Percentiles rank a stretch among this genome's conserved stretches.
These are phyloP conservation scores for Globisporangium polare DNA, from an alignment of 352 stramenopile genomes.

Conservation along the genomic window DNA sequence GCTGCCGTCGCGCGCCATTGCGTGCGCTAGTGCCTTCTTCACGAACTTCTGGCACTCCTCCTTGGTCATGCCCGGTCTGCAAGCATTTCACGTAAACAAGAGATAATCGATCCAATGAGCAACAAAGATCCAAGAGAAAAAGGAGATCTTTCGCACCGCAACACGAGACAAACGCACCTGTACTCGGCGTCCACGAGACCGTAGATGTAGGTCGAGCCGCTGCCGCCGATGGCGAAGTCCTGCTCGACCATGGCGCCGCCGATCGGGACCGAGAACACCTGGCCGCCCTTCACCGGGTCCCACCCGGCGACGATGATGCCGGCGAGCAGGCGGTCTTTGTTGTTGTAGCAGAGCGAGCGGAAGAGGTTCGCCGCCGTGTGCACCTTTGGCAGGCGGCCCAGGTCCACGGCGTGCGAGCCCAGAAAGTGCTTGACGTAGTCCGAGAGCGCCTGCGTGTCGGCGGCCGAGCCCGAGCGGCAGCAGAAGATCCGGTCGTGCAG, in stretches of 20 bases:
- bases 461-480: slow-evolving; percentile 96
- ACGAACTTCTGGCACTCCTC: slow-evolving; percentile 95
- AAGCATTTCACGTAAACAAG: background rate
- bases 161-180: slow-evolving; percentile 39
- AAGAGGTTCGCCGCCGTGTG: slow-evolving; percentile 98
- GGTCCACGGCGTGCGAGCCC: slow-evolving; percentile 65
- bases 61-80: slow-evolving; percentile 93
- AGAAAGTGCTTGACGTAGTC: slow-evolving; percentile 86
- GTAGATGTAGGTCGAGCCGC: slow-evolving; percentile 98
- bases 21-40: slow-evolving; percentile 94
- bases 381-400: slow-evolving; percentile 93
- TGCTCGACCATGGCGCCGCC: slow-evolving; percentile 96
- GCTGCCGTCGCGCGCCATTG: slow-evolving; percentile 98
- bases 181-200: slow-evolving; percentile 95
- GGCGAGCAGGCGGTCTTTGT: slow-evolving; percentile 95
- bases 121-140: background rate
- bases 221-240: slow-evolving; percentile 96
- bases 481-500: slow-evolving; percentile 97
- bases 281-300: slow-evolving; percentile 94
- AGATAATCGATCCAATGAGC: slow-evolving; percentile 6
- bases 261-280: slow-evolving; percentile 96
- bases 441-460: slow-evolving; percentile 94
- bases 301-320: slow-evolving; percentile 98
- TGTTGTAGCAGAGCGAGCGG: slow-evolving; percentile 95
- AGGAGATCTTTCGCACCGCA: background rate